These are phyloP conservation scores for Candida pseudofarinosa DNA, from an alignment of 805 yeast genomes.

Conservation along the genomic window DNA sequence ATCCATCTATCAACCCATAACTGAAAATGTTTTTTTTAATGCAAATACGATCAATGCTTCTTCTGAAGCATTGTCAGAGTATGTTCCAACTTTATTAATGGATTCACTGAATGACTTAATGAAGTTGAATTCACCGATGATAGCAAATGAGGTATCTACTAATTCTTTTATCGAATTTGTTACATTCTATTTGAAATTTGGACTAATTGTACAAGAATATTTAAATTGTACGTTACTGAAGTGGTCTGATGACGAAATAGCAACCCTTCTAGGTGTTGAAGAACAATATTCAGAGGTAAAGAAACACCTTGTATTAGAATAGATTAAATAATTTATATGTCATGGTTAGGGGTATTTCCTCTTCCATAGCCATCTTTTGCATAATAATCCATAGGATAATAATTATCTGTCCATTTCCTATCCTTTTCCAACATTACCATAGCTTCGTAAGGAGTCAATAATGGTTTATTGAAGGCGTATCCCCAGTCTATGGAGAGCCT, in stretches of 20 bases:
- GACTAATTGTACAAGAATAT: conserved; percentile 32
- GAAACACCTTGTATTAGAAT: conserved; percentile 1
- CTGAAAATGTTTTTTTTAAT: conserved; percentile 56
- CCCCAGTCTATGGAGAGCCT: conserved; percentile 98
- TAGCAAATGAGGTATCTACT: conserved; percentile 52
- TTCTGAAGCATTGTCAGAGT: conserved; percentile 43
- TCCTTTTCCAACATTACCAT: conserved; percentile 84
- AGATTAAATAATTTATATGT: conserved; percentile 2
- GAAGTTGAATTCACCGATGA: conserved; percentile 57
- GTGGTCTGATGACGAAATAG: conserved; percentile 58
- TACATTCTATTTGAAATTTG: conserved; percentile 41
- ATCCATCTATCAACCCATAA: conserved; percentile 59
- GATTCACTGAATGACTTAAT: conserved; percentile 56
- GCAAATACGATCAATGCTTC: conserved; percentile 40
- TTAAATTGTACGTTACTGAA: conserved; percentile 32
- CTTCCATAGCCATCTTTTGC: conserved; percentile 88
- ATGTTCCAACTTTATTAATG: conserved; percentile 57
- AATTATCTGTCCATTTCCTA: conserved; percentile 54
- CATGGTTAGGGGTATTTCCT: conserved; percentile 62
- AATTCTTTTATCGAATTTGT: conserved; percentile 48
- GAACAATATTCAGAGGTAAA: conserved; percentile 14
- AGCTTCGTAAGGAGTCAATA: conserved; percentile 93
- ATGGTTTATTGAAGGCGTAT: conserved; percentile 88
- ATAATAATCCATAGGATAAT: conserved; percentile 96
- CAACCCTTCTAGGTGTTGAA: conserved; percentile 70